Evolutionary conservation across 164 flowering plant species (phyloP).

Genomic region (Chloranthus sessilifolius): DNA sequence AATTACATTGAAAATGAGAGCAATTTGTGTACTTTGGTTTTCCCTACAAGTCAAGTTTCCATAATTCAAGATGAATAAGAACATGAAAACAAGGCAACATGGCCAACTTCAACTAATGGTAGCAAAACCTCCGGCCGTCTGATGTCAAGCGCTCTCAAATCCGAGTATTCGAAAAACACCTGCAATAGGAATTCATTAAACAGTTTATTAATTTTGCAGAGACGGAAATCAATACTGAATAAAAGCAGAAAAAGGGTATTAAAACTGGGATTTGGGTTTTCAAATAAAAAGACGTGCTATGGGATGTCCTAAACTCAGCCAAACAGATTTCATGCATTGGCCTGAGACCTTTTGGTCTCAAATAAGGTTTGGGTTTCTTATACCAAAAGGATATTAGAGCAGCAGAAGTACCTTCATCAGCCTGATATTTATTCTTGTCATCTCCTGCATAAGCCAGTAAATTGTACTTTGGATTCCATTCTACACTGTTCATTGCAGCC

Average conservation of each 20-base stretch:
- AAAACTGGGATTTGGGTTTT: not conserved
- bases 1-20: too few species aligned
- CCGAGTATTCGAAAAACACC: slow-evolving; percentile 91
- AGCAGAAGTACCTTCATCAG: slow-evolving; percentile 72
- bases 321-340: not conserved
- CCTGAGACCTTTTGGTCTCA: not conserved
- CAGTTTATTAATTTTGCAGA: not conserved
- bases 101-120: too few species aligned
- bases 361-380: not conserved
- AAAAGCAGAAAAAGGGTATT: not conserved
- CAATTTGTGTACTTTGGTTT: too few species aligned
- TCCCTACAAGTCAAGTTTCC: too few species aligned
- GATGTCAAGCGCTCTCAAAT: slow-evolving; percentile 55
- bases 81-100: too few species aligned
- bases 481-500: slow-evolving; percentile 98
- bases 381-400: slow-evolving; percentile 3
- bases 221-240: not conserved
- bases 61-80: too few species aligned
- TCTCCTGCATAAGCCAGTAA: slow-evolving; percentile 97
- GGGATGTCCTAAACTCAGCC: not conserved
- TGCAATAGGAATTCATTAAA: slow-evolving; percentile 23
- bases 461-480: slow-evolving; percentile 94
- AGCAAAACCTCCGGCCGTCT: too few species aligned
- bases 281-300: too few species aligned
- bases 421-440: slow-evolving; percentile 90